Evolutionary conservation across 2,329 filamentous ascomycete genomes (phyloP).

Genomic region (Bertia moriformis): DNA sequence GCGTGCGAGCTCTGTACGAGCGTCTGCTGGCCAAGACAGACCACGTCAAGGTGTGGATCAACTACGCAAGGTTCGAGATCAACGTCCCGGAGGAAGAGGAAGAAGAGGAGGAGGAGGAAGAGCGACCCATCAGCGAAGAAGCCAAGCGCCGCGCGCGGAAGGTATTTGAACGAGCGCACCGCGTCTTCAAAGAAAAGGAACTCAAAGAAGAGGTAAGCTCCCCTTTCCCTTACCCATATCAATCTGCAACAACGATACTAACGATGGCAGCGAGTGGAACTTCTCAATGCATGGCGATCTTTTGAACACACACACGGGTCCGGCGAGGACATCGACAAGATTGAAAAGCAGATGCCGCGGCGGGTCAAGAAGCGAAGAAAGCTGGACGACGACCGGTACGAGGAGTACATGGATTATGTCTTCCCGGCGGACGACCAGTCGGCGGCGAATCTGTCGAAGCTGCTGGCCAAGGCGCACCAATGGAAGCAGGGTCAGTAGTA

Average conservation of each 20-base stretch:
- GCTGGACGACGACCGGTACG: conserved; percentile 81
- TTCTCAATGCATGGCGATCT: conserved; percentile 81
- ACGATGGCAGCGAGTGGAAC: conserved; percentile 50
- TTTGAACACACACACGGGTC: conserved; percentile 81
- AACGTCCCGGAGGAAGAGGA: conserved; percentile 66
- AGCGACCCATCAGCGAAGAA: conserved; percentile 59
- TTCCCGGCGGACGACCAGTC: conserved; percentile 92
- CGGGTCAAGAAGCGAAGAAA: conserved; percentile 83
- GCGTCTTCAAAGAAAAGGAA: conserved; percentile 74
- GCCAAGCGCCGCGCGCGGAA: conserved; percentile 71
- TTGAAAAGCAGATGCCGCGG: conserved; percentile 87
- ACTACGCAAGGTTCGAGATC: conserved; percentile 96
- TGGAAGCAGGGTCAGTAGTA: conserved; percentile 52
- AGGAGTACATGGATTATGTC: conserved; percentile 94
- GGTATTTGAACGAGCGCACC: conserved; percentile 75
- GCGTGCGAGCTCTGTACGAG: conserved; percentile 72
- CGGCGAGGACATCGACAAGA: conserved; percentile 59
- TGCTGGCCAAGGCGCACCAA: conserved; percentile 71
- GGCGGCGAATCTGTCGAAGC: conserved; percentile 66
- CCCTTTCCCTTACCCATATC: background rate
- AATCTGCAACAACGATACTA: background rate
- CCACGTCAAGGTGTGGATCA: conserved; percentile 98
- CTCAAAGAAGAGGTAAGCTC: conserved; percentile 60
- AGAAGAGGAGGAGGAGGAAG: conserved; percentile 38
- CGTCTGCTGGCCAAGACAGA: conserved; percentile 85